Conservation (phyloP, 768 basidiomycete genomes). For the Hygrophorus pudorinus region DNA sequence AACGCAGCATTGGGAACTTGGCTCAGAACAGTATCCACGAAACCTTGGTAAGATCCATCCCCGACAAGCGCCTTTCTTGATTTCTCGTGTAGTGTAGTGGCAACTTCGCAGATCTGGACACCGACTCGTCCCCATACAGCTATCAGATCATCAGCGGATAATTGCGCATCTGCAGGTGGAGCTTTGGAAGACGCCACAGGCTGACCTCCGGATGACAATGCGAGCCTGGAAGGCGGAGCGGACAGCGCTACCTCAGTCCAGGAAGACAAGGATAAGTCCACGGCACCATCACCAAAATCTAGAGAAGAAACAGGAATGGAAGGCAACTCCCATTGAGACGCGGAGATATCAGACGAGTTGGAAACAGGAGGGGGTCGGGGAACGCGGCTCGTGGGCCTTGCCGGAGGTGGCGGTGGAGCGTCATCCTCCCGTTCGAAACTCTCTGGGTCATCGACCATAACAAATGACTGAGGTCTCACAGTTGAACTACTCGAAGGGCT, state of each 20-base stretch:
- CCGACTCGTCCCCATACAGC: slow-evolving; percentile 67
- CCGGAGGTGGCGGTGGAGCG: slow-evolving; percentile 34
- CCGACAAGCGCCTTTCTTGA: slow-evolving; percentile 74
- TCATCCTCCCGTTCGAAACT: slow-evolving; percentile 26
- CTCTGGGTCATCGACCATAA: slow-evolving; percentile 50
- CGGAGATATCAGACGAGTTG: slow-evolving; percentile 27
- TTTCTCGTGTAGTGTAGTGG: slow-evolving; percentile 56
- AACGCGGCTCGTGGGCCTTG: slow-evolving; percentile 15
- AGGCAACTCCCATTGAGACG: slow-evolving; percentile 58
- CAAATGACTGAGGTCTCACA: slow-evolving; percentile 39
- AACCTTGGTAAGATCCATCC: slow-evolving; percentile 77
- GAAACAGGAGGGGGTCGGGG: slow-evolving; percentile 17
- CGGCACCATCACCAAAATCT: slow-evolving; percentile 35
- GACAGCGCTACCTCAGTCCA: slow-evolving; percentile 53
- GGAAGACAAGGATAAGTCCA: slow-evolving; percentile 40
- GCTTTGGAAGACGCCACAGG: slow-evolving; percentile 10
- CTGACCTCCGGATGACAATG: slow-evolving; percentile 17
- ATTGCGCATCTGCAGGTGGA: slow-evolving; percentile 22
- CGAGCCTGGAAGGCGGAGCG: slow-evolving; percentile 12
- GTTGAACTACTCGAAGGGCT: slow-evolving; percentile 7
- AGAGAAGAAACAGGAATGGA: slow-evolving; percentile 44
- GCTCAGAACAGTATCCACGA: slow-evolving; percentile 55
- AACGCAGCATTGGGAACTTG: slow-evolving; percentile 56
- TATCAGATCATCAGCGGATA: slow-evolving; percentile 58
- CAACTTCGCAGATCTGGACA: slow-evolving; percentile 60